Percentiles rank a stretch among this genome's conserved stretches.
phyloP scores from a whole-genome alignment of 2,329 filamentous ascomycete species.

The Pleomassaria siparia region DNA sequence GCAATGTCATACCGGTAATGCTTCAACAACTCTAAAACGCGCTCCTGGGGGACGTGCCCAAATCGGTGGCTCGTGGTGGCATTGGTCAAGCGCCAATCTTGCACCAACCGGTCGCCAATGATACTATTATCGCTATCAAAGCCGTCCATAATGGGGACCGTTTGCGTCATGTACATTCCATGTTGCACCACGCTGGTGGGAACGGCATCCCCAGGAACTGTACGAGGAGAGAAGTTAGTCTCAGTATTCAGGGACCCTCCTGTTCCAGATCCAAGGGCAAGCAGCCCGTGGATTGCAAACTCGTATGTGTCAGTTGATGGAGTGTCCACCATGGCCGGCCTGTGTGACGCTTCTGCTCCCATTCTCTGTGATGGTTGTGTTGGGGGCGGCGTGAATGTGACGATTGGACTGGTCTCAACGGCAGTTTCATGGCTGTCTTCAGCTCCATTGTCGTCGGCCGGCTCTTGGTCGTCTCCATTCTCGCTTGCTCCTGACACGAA shows the following conservation, averaged over 20 bases:
- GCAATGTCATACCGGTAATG: slow-evolving; percentile 57
- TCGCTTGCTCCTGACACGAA: slow-evolving; percentile 9
- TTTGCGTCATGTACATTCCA: not conserved
- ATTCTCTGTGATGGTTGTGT: not conserved
- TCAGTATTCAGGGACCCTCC: not conserved
- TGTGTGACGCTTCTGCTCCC: not conserved
- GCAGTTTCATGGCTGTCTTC: not conserved
- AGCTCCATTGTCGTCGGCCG: not conserved
- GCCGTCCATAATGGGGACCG: not conserved
- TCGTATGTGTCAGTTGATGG: slow-evolving; percentile 20
- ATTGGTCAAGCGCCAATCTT: slow-evolving; percentile 5
- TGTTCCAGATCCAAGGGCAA: slow-evolving; percentile 16
- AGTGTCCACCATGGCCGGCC: not conserved
- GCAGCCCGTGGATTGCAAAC: slow-evolving; percentile 22
- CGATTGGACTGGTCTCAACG: not conserved
- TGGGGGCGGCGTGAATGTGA: not conserved
- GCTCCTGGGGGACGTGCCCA: slow-evolving; percentile 5
- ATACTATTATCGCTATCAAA: not conserved
- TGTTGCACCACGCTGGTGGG: not conserved
- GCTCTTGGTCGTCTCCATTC: not conserved
- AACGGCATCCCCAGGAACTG: not conserved
- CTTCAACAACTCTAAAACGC: slow-evolving; percentile 39
- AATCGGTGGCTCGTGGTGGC: not conserved
- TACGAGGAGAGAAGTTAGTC: not conserved
- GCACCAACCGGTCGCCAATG: not conserved